Conservation (phyloP, 1,284 basidiomycete species). For the Tilletiopsis washingtonensis region DNA sequence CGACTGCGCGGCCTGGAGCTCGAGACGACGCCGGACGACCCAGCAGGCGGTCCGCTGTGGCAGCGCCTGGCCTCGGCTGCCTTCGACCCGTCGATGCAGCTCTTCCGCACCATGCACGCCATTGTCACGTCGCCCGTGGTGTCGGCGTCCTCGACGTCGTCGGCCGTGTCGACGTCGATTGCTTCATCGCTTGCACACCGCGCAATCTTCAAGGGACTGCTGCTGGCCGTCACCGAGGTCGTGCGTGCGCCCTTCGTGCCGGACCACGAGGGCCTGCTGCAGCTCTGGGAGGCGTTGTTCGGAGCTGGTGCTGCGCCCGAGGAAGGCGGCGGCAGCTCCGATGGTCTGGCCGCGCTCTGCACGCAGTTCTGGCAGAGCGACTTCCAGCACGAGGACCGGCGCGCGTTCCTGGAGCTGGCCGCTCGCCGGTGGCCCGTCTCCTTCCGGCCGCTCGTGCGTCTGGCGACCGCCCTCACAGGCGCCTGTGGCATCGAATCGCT, state of each 20-base stretch:
- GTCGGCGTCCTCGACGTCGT: neutral
- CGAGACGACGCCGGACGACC: slow-evolving; percentile 22
- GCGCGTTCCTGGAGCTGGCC: slow-evolving; percentile 69
- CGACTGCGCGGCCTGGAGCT: slow-evolving; percentile 11
- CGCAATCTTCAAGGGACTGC: slow-evolving; percentile 66
- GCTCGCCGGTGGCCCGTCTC: slow-evolving; percentile 73
- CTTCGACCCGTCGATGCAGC: slow-evolving; percentile 35
- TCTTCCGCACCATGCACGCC: slow-evolving; percentile 38
- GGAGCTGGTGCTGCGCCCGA: slow-evolving; percentile 49
- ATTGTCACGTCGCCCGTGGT: slow-evolving; percentile 39
- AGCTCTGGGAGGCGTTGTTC: slow-evolving; percentile 71
- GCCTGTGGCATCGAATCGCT: slow-evolving; percentile 10
- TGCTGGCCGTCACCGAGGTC: slow-evolving; percentile 63
- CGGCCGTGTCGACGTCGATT: slow-evolving; percentile 65
- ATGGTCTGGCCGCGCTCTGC: slow-evolving; percentile 66
- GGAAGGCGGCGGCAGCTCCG: slow-evolving; percentile 17
- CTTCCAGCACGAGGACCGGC: slow-evolving; percentile 53
- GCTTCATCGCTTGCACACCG: slow-evolving; percentile 72
- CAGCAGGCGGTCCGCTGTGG: slow-evolving; percentile 41
- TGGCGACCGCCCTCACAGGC: slow-evolving; percentile 67
- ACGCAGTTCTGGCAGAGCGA: slow-evolving; percentile 69
- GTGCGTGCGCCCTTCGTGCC: slow-evolving; percentile 58
- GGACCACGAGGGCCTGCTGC: slow-evolving; percentile 60
- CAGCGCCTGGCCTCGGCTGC: slow-evolving; percentile 46
- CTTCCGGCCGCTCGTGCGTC: slow-evolving; percentile 61